phyloP scores from a whole-genome alignment of 805 yeast species.

The Lipomyces lipofer region DNA sequence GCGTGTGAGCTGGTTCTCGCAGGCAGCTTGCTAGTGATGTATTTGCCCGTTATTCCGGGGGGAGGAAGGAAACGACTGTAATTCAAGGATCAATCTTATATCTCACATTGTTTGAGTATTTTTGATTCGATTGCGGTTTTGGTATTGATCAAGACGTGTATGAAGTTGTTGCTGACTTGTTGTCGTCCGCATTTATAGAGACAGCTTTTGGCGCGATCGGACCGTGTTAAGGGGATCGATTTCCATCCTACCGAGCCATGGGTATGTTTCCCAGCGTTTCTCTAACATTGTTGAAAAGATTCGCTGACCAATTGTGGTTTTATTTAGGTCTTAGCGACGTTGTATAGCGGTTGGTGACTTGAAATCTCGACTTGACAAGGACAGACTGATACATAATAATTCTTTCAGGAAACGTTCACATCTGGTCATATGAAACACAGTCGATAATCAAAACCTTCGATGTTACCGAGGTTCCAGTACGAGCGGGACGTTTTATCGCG shows the following conservation, averaged over 20 bases:
- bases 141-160: too few relatives aligned
- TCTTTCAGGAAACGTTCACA: constrained; percentile 88
- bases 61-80: too few relatives aligned
- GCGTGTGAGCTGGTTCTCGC: too few relatives aligned
- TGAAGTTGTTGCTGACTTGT: constrained; percentile 7
- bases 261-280: too few relatives aligned
- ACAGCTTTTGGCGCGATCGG: constrained; percentile 85
- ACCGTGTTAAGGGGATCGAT: constrained; percentile 96
- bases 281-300: neutral
- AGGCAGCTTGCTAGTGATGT: too few relatives aligned
- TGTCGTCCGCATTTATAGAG: constrained; percentile 15
- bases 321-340: constrained; percentile 33
- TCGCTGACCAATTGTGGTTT: neutral
- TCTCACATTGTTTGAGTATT: neutral
- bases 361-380: neutral
- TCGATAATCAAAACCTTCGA: constrained; percentile 78
- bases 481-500: constrained; percentile 93
- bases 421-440: constrained; percentile 90
- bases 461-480: constrained; percentile 93
- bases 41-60: too few relatives aligned
- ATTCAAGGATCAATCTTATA: too few relatives aligned
- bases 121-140: neutral
- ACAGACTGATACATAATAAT: neutral
- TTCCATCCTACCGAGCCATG: constrained; percentile 98
- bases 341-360: constrained; percentile 34